Evolutionary conservation across 805 yeast genomes (phyloP), one percentile per base, ranked within the genome.

Genomic region (Lachancea sp.): DNA sequence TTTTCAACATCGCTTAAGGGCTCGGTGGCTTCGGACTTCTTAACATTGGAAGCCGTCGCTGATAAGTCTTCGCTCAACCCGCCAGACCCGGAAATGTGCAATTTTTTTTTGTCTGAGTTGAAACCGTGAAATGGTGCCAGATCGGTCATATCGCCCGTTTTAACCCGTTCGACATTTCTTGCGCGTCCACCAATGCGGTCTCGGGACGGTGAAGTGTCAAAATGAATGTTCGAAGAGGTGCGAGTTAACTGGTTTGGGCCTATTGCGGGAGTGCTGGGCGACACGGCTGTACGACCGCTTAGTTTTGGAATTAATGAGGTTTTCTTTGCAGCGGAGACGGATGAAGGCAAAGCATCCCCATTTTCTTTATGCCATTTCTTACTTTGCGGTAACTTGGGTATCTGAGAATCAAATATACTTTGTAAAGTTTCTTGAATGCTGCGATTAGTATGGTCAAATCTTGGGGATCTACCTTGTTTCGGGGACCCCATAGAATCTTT

Each of bases 401-500:
- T 40, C 12, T 40, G 40, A 17, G 47, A 34, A 16, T 40, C 44
- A 21, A 59, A 58, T 17, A 58, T 58, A 38, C 41, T 50, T 40
- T 52, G 55, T 33, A 60, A 38, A 3, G 63, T 53, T 38, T 57
- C 56, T 23, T 58, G 54, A 29, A 57, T 52, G 16, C 15, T 51
- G 36, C 18, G 51, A 21, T 41, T 57, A 56, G 19, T 46, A 34
- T 12, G 47, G 25, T 31, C 45, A 44, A 39, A 34, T 11, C 34
- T 29, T 7, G 54, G 49, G 2, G 56, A 45, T 17, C 41, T 35
- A 23, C 61, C 45, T 38, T 50, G 48, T 32, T 50, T 48, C 3
- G 64, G 64, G 4, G 64, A 59, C 1, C 64, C 63, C 8, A 52
- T 48, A 20, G 51, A 33, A 41, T 57, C 62, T 11, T 51, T 50